Conservation (phyloP, 371 early-diverging fungal species). For the Mortierella sp. region DNA sequence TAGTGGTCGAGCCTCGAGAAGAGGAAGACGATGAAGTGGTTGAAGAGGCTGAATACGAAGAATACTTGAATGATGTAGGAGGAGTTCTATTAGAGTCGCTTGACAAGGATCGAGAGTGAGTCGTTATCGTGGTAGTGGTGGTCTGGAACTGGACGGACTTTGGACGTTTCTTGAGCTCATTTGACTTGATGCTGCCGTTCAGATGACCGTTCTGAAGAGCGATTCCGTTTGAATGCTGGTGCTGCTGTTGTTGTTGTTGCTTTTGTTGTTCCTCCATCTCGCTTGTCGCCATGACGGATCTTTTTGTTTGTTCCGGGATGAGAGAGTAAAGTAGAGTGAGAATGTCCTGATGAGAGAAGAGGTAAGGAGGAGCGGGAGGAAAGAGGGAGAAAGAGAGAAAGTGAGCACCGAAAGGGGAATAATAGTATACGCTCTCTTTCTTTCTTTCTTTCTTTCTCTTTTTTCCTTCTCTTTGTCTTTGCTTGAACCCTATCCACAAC, state of each 20-base stretch:
- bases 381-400: background rate
- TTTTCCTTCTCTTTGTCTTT: no score
- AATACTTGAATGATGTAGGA: no score
- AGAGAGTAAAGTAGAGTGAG: background rate
- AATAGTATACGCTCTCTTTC: background rate
- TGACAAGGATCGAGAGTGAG: constrained; percentile 1
- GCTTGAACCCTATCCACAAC: background rate
- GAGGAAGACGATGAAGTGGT: background rate
- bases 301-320: background rate
- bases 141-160: constrained; percentile 18
- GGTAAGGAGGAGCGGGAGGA: constrained; percentile 3
- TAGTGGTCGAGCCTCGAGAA: background rate
- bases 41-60: constrained; percentile 2
- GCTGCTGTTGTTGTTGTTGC: background rate
- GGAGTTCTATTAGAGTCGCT: background rate
- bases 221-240: constrained; percentile 1
- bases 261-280: constrained; percentile 40
- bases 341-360: background rate
- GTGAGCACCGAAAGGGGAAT: background rate
- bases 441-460: no score
- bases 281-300: constrained; percentile 34
- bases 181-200: constrained; percentile 8
- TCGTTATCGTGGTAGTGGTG: background rate
- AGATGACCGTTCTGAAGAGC: constrained; percentile 7
- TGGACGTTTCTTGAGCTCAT: background rate